Percentiles rank a stretch among this genome's conserved stretches.
phyloP scores from a whole-genome alignment of 148 eudicot genomes.

The Vaccinium macrocarpon region DNA sequence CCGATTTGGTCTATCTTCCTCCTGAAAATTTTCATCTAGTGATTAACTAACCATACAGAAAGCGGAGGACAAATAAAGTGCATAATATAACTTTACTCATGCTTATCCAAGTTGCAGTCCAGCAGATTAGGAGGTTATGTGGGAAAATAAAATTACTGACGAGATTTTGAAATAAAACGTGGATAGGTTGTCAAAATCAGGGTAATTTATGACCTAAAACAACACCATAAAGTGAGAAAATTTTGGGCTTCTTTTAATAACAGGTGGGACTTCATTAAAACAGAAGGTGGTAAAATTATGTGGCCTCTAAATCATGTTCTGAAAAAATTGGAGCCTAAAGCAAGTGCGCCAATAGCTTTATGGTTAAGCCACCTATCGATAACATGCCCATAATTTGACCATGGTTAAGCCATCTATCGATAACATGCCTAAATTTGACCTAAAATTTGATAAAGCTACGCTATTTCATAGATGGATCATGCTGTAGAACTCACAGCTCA shows the following conservation, averaged over 20 bases:
- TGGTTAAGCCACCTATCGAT: not conserved
- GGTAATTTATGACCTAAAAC: not conserved
- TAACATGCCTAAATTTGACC: not conserved
- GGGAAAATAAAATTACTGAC: not conserved
- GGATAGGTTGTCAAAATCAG: not conserved
- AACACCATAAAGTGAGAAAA: not conserved
- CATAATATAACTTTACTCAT: not conserved
- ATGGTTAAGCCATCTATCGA: too few relatives aligned
- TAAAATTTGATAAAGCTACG: not conserved
- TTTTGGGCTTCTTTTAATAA: not conserved
- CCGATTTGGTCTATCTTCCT: slow-evolving; percentile 40
- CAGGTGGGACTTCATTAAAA: not conserved
- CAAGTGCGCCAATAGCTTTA: not conserved
- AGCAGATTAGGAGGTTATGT: not conserved
- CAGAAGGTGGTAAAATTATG: not conserved
- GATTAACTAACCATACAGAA: not conserved
- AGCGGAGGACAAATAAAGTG: not conserved
- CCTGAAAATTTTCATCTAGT: slow-evolving; percentile 38
- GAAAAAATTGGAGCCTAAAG: not conserved
- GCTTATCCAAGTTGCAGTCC: not conserved
- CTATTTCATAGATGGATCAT: not conserved
- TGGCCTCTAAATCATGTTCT: not conserved
- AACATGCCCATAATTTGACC: not conserved
- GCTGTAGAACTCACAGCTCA: not conserved
- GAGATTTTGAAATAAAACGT: not conserved